phyloP scores from a whole-genome alignment of 148 eudicot genomes.

The Pouteria glomerata region DNA sequence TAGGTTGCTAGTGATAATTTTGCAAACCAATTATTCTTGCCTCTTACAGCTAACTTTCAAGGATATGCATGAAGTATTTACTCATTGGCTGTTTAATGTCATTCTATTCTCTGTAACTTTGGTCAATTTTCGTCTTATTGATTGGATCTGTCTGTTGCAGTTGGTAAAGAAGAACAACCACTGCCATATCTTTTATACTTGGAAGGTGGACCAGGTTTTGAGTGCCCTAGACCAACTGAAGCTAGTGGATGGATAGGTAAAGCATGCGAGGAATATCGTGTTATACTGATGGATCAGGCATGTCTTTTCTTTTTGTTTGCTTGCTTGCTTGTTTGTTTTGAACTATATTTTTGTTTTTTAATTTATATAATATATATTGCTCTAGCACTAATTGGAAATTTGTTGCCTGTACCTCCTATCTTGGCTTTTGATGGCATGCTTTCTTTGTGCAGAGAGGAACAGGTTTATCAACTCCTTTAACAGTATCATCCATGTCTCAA shows the following conservation, averaged over 20 bases:
- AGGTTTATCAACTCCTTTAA: constrained; percentile 85
- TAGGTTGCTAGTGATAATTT: background rate
- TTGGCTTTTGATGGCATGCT: constrained; percentile 16
- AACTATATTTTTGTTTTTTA: background rate
- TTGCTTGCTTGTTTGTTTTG: background rate
- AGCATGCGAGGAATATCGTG: constrained; percentile 81
- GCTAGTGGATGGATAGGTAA: constrained; percentile 83
- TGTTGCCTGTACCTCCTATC: constrained; percentile 9
- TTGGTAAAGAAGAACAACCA: constrained; percentile 73
- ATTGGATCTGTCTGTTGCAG: constrained; percentile 36
- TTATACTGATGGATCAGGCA: constrained; percentile 92
- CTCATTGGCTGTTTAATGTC: background rate
- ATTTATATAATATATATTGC: constrained; percentile 11
- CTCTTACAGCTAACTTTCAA: background rate
- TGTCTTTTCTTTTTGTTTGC: constrained; percentile 9
- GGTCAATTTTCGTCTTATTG: constrained; percentile 1
- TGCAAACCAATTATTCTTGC: background rate
- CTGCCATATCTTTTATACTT: constrained; percentile 78
- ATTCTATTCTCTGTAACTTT: background rate
- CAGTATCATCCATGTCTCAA: constrained; percentile 79
- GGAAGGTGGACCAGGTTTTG: constrained; percentile 98
- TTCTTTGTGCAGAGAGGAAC: constrained; percentile 78
- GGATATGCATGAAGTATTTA: background rate
- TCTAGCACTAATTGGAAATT: background rate
- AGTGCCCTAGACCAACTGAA: constrained; percentile 83